A percentile compares a stretch with the other conserved stretches of the same genome.
Evolutionary conservation across 1,284 basidiomycete species (phyloP).

Genomic region (Austroboletus novae-zelandiae): DNA sequence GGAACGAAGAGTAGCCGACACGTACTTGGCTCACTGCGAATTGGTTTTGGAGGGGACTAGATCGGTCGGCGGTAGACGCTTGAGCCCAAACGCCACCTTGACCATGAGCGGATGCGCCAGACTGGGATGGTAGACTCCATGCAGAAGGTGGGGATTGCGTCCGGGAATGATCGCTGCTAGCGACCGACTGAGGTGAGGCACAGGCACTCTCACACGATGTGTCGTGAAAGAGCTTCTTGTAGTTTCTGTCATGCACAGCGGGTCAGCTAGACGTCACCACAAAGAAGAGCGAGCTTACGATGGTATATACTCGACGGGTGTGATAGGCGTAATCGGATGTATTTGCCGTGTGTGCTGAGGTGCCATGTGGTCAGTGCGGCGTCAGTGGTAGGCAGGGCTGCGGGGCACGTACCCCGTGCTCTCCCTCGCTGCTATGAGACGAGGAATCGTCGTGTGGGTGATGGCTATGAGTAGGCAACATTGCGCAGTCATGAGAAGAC

Average conservation of each 20-base stretch:
- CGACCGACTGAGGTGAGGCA: slow-evolving; percentile 30
- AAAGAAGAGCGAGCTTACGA: slow-evolving; percentile 23
- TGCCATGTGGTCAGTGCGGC: slow-evolving; percentile 3
- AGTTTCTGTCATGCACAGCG: slow-evolving; percentile 21
- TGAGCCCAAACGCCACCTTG: slow-evolving; percentile 30
- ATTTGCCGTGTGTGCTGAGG: slow-evolving; percentile 29
- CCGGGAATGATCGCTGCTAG: slow-evolving; percentile 35
- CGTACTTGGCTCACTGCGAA: slow-evolving; percentile 43
- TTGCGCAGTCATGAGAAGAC: slow-evolving; percentile 36
- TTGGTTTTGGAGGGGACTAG: slow-evolving; percentile 35
- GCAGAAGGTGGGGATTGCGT: slow-evolving; percentile 35
- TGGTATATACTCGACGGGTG: slow-evolving; percentile 32
- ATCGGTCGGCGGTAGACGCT: slow-evolving; percentile 23
- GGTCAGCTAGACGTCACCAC: slow-evolving; percentile 14
- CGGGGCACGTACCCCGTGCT: slow-evolving; percentile 21
- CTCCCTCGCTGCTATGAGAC: slow-evolving; percentile 27
- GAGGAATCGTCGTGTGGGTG: slow-evolving; percentile 23
- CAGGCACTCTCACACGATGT: slow-evolving; percentile 30
- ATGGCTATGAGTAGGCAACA: slow-evolving; percentile 33
- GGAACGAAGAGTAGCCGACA: slow-evolving; percentile 53
- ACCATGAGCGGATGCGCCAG: slow-evolving; percentile 25
- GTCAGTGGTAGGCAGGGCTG: slow-evolving; percentile 5
- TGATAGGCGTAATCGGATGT: slow-evolving; percentile 37
- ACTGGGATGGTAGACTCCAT: slow-evolving; percentile 28
- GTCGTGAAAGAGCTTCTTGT: slow-evolving; percentile 34